A percentile compares a stretch with the other conserved stretches of the same genome.
These are phyloP conservation scores for Penicillium sp. DNA, from an alignment of 2,329 filamentous ascomycete species.

Conservation along the genomic window DNA sequence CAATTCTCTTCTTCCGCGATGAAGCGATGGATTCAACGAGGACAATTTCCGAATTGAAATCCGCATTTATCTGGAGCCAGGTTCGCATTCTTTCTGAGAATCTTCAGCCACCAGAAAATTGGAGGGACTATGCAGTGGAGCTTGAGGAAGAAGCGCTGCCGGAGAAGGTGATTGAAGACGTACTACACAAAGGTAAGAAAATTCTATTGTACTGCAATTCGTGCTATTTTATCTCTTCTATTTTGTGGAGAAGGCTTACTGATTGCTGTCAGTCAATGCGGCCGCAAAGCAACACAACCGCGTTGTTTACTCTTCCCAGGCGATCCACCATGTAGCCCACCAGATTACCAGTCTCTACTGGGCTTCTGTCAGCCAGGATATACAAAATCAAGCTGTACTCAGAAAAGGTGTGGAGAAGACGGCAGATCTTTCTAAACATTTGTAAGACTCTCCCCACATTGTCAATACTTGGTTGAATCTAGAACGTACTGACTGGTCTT, in stretches of 20 bases:
- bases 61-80: constrained; percentile 52
- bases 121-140: constrained; percentile 45
- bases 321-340: constrained; percentile 56
- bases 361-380: constrained; percentile 46
- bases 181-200: constrained; percentile 50
- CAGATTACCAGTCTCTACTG: constrained; percentile 59
- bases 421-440: constrained; percentile 40
- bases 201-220: not conserved
- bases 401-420: constrained; percentile 38
- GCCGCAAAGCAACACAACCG: constrained; percentile 55
- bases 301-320: constrained; percentile 55
- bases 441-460: constrained; percentile 27
- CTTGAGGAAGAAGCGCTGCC: constrained; percentile 48
- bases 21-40: constrained; percentile 38
- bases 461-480: not conserved
- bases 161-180: constrained; percentile 52
- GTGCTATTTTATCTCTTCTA: not conserved
- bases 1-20: not conserved
- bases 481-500: constrained; percentile 7
- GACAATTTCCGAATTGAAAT: constrained; percentile 54
- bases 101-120: constrained; percentile 49
- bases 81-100: constrained; percentile 54
- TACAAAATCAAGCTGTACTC: constrained; percentile 23
- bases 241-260: not conserved
- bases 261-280: constrained; percentile 49